Evolutionary conservation across 2,329 filamentous ascomycete species (phyloP).

Genomic region (Juglanconis oblonga): DNA sequence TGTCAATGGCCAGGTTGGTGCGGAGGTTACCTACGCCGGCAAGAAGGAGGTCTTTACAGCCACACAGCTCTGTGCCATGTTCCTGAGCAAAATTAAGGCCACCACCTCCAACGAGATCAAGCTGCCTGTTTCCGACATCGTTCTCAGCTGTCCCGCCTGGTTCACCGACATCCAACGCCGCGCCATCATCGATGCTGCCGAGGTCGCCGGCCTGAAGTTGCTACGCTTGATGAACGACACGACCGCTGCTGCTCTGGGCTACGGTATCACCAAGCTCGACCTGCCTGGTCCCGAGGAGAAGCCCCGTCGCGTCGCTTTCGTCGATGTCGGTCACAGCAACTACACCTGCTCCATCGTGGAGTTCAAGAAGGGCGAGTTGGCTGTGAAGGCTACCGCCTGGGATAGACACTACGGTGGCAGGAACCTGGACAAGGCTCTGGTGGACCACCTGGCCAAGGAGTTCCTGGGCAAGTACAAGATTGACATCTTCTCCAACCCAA

Average conservation of each 20-base stretch:
- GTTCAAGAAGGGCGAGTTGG: constrained; percentile 94
- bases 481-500: constrained; percentile 85
- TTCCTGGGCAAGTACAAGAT: constrained; percentile 99
- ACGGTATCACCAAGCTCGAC: constrained; percentile 96
- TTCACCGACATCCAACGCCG: constrained; percentile 94
- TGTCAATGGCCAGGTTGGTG: constrained; percentile 90
- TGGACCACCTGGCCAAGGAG: constrained; percentile 91
- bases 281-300: constrained; percentile 86
- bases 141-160: constrained; percentile 93
- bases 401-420: constrained; percentile 97
- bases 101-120: constrained; percentile 85
- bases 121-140: constrained; percentile 87
- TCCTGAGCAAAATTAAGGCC: constrained; percentile 87
- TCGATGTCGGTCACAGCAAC: constrained; percentile 96
- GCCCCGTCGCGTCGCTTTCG: constrained; percentile 83
- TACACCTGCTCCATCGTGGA: constrained; percentile 93
- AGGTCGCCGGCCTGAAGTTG: constrained; percentile 89
- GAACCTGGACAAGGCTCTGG: constrained; percentile 92
- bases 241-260: constrained; percentile 91
- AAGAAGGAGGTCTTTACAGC: constrained; percentile 96
- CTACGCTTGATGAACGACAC: constrained; percentile 97
- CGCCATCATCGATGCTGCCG: constrained; percentile 82
- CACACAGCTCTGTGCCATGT: constrained; percentile 92
- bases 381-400: constrained; percentile 87
- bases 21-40: constrained; percentile 87